Conservation (phyloP, 2,329 filamentous ascomycete genomes). For the Pseudodiploospora longispora region DNA sequence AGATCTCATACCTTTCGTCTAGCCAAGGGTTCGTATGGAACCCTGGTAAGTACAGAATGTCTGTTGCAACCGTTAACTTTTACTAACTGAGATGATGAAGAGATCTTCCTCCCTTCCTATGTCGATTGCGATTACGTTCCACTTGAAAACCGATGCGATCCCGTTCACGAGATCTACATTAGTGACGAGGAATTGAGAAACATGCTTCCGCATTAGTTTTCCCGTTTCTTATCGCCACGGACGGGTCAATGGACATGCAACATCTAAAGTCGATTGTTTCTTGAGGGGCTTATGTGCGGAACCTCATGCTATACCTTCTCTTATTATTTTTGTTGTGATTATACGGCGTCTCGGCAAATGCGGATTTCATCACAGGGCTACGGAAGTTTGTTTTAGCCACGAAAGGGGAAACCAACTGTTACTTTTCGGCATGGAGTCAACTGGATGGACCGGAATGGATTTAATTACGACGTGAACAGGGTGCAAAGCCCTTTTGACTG, state of each 20-base stretch:
- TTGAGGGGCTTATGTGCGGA: no score
- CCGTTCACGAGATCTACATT: slow-evolving; percentile 68
- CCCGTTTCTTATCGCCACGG: slow-evolving; percentile 3
- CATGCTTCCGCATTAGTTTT: slow-evolving; percentile 53
- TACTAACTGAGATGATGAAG: slow-evolving; percentile 30
- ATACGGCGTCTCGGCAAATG: no score
- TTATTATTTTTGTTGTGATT: no score
- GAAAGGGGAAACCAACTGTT: no score
- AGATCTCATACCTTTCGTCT: slow-evolving; percentile 75
- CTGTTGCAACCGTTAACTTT: not conserved
- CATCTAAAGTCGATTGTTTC: not conserved
- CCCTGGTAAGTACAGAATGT: slow-evolving; percentile 44
- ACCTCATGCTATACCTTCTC: no score
- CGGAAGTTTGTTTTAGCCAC: no score
- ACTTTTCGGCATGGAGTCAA: slow-evolving; percentile 1
- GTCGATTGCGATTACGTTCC: slow-evolving; percentile 67
- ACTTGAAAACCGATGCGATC: slow-evolving; percentile 67
- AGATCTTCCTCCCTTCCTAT: slow-evolving; percentile 76
- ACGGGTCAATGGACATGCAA: slow-evolving; percentile 3
- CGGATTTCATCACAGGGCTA: no score
- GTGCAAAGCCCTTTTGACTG: no score
- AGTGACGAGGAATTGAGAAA: slow-evolving; percentile 67
- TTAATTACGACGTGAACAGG: not conserved
- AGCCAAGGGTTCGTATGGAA: slow-evolving; percentile 81
- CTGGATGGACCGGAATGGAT: slow-evolving; percentile 1